Percentiles rank a stretch among this genome's conserved stretches.
Conservation (phyloP, 495 filamentous ascomycete genomes). For the Penicillium paxilli region DNA sequence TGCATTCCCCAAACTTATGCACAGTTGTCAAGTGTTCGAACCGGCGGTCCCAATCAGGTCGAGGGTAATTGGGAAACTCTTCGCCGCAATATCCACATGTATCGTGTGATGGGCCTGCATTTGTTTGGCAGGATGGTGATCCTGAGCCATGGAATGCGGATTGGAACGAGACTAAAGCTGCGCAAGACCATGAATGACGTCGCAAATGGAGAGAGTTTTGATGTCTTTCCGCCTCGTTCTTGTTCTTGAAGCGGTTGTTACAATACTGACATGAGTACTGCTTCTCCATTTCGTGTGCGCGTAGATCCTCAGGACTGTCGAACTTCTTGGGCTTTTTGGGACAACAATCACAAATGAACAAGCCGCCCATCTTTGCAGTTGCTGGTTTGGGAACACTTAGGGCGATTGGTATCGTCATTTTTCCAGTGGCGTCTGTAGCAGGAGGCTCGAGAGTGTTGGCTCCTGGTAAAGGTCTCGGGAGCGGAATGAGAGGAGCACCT, state of each 20-base stretch:
- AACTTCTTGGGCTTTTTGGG: conserved; percentile 99
- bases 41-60: conserved; percentile 79
- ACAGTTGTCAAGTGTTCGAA: conserved; percentile 83
- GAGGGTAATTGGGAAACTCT: conserved; percentile 75
- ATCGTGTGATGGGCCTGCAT: conserved; percentile 54
- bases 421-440: conserved; percentile 33
- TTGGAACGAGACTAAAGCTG: conserved; percentile 72
- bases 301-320: conserved; percentile 79
- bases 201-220: conserved; percentile 95
- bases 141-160: conserved; percentile 82
- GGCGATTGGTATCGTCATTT: conserved; percentile 41
- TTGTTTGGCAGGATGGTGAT: conserved; percentile 36
- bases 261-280: conserved; percentile 94
- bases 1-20: conserved; percentile 98
- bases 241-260: conserved; percentile 97
- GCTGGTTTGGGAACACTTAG: conserved; percentile 30
- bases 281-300: conserved; percentile 87
- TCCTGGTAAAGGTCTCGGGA: conserved; percentile 15
- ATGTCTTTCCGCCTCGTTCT: conserved; percentile 97
- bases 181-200: conserved; percentile 97
- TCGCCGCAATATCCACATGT: conserved; percentile 95
- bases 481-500: conserved; percentile 37
- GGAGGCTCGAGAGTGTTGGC: conserved; percentile 31
- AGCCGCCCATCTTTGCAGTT: conserved; percentile 37
- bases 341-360: conserved; percentile 93